Conservation (phyloP, 2,329 filamentous ascomycete species). For the Aspergillus carbonarius region DNA sequence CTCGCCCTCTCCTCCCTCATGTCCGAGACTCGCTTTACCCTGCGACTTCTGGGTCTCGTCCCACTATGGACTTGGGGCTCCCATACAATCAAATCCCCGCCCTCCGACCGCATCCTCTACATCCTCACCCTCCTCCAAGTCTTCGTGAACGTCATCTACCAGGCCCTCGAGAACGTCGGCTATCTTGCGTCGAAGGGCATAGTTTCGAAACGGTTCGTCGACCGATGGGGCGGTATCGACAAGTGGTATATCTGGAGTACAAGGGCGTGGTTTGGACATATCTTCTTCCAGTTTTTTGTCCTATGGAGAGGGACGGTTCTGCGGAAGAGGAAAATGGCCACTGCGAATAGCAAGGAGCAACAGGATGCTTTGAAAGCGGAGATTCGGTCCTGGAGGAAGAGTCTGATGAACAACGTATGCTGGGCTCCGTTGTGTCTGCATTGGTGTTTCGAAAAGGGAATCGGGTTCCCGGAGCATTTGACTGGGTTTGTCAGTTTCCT, state of each 20-base stretch:
- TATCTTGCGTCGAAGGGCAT: conserved; percentile 75
- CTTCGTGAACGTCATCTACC: conserved; percentile 65
- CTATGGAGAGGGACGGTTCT: conserved; percentile 52
- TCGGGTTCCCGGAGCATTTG: conserved; percentile 57
- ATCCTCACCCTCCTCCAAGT: conserved; percentile 68
- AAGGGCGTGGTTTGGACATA: conserved; percentile 76
- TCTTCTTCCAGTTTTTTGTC: conserved; percentile 71
- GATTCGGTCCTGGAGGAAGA: conserved; percentile 61
- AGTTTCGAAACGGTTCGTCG: conserved; percentile 48
- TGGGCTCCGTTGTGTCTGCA: conserved; percentile 83
- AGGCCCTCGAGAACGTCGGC: conserved; percentile 78
- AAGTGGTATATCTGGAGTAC: conserved; percentile 70
- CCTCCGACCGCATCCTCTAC: conserved; percentile 47
- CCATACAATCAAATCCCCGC: conserved; percentile 55
- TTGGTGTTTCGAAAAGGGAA: conserved; percentile 71
- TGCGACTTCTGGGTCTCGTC: conserved; percentile 63
- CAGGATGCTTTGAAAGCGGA: conserved; percentile 31
- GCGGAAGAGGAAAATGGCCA: conserved; percentile 31
- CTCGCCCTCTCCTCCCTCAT: conserved; percentile 48
- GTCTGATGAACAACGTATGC: conserved; percentile 64
- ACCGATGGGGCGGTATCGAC: conserved; percentile 53
- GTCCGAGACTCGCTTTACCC: conserved; percentile 54
- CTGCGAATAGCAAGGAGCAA: conserved; percentile 28
- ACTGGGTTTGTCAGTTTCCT: conserved; percentile 59
- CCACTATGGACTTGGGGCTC: conserved; percentile 76